Base-by-base conservation (phyloP, 2,329 filamentous ascomycete species). In the Talaromyces sp. region DNA sequence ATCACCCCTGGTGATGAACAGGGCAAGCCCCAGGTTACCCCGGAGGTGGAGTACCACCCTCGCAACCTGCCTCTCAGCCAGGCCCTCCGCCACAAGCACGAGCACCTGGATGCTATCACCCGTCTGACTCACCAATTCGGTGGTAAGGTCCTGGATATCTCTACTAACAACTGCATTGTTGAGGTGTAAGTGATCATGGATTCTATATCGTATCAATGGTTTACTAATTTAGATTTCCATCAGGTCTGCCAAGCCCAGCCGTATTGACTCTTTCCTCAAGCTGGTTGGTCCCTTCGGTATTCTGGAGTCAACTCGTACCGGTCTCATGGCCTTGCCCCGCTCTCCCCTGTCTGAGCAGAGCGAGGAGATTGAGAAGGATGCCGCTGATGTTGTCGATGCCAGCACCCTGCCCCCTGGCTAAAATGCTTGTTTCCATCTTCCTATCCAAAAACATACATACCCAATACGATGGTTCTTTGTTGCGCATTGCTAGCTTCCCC, bases 261-360 rank as follows among this genome's bases (percentile, higher is more conserved):
- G 94, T 75, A 96, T 99, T 70, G 91, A 99, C 76, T 96, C 91
- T 2, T 99, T 97, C 81, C 88, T 99, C 77, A 99, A 97, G 79
- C 83, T 99, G 57, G 87, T 99, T 68, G 82, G 86, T 52, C 93
- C 93, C 11, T 99, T 97, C 72, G 94, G 94, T 69, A 96, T 99
- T 64, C 83, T 99, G 47, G 94, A 99, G 78, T 97, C 92, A 46
- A 91, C 93, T 47, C 86, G 94, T 56, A 97, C 94, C 52, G 94
- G 94, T 73, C 82, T 99, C 54, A 99, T 97, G 93, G 94, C 94
- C 43, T 82, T 99, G 61, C 94, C 94, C 52, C 88, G 94, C 62
- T 96, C 94, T 32, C 94, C 94, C 35, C 84, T 99, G 42, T 85
- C 89, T 57, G 88, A 85, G 53, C 82, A 85, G 20, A 83, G 83